Conservation (phyloP, 78 protist species). For the Planoprotostelium fungivorum region DNA sequence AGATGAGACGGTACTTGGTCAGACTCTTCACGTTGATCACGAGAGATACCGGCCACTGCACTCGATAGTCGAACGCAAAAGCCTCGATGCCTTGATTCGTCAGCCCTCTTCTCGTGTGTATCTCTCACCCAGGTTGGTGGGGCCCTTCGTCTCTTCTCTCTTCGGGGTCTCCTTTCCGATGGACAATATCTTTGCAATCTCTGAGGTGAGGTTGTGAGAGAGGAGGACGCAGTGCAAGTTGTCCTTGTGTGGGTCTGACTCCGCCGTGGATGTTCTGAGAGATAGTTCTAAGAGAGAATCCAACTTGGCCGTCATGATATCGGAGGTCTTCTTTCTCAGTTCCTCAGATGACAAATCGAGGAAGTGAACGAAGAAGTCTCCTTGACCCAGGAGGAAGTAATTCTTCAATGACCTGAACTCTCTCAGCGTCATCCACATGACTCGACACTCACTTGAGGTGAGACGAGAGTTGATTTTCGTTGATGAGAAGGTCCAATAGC, state of each 20-base stretch:
- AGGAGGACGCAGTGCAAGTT: constrained; percentile 59
- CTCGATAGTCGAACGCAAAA: constrained; percentile 64
- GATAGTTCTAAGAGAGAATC: constrained; percentile 58
- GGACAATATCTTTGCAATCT: constrained; percentile 51
- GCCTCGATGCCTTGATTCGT: constrained; percentile 83
- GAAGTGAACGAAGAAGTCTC: constrained; percentile 79
- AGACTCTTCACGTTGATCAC: constrained; percentile 49
- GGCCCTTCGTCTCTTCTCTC: too few species aligned
- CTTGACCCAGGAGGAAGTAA: constrained; percentile 74
- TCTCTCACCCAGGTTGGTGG: too few species aligned
- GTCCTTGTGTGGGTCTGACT: constrained; percentile 56
- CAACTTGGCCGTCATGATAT: constrained; percentile 37
- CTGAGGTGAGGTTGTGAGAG: constrained; percentile 25
- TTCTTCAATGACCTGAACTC: constrained; percentile 34
- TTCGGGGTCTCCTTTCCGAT: too few species aligned
- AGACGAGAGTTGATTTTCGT: constrained; percentile 31
- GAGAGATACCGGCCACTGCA: constrained; percentile 80
- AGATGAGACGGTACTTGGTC: constrained; percentile 79
- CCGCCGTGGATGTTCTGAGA: constrained; percentile 29
- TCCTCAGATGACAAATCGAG: constrained; percentile 74
- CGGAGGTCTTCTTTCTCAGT: constrained; percentile 38
- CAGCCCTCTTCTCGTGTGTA: too few species aligned
- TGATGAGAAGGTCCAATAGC: constrained; percentile 34
- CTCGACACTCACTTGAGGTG: constrained; percentile 16
- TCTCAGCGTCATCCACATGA: background rate